These are phyloP conservation scores for Claviceps sp. DNA, from an alignment of 2,329 filamentous ascomycete species.

Conservation along the genomic window DNA sequence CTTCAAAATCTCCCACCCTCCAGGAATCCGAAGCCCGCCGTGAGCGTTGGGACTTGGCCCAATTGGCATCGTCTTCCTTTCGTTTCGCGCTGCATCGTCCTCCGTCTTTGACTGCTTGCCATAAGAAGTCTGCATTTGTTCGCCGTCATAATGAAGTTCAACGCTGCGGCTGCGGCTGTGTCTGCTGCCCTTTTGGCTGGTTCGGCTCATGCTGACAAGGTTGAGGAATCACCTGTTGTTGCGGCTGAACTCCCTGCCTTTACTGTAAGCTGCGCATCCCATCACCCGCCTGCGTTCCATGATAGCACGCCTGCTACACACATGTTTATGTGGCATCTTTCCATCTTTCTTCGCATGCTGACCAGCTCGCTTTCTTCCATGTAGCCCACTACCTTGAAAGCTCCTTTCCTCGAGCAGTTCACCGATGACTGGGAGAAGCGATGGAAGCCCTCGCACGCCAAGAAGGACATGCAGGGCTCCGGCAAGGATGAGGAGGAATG, in stretches of 20 bases:
- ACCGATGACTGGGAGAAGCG: slow-evolving; percentile 87
- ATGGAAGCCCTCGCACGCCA: slow-evolving; percentile 92
- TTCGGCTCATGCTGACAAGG: slow-evolving; percentile 55
- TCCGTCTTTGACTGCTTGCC: slow-evolving; percentile 1
- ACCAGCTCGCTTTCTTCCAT: slow-evolving; percentile 3
- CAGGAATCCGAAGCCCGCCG: slow-evolving; percentile 11
- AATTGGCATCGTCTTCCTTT: slow-evolving; percentile 8
- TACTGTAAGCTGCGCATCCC: slow-evolving; percentile 50
- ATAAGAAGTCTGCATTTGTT: slow-evolving; percentile 27
- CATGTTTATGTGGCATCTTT: neutral
- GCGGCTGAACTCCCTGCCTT: slow-evolving; percentile 66
- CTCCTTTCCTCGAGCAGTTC: slow-evolving; percentile 96
- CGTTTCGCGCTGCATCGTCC: slow-evolving; percentile 12
- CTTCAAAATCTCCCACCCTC: slow-evolving; percentile 13
- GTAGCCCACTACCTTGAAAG: slow-evolving; percentile 79
- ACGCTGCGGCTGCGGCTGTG: slow-evolving; percentile 61
- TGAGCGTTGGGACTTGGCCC: slow-evolving; percentile 14
- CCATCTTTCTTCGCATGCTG: slow-evolving; percentile 7
- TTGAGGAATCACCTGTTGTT: slow-evolving; percentile 45
- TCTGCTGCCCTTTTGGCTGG: slow-evolving; percentile 61
- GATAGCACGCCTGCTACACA: neutral
- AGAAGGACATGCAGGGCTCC: slow-evolving; percentile 72
- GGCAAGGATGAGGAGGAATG: slow-evolving; percentile 42
- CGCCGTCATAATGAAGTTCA: slow-evolving; percentile 62
- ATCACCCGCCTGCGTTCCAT: neutral